Conservation (phyloP, 495 filamentous ascomycete genomes). For the Niebla homalea region DNA sequence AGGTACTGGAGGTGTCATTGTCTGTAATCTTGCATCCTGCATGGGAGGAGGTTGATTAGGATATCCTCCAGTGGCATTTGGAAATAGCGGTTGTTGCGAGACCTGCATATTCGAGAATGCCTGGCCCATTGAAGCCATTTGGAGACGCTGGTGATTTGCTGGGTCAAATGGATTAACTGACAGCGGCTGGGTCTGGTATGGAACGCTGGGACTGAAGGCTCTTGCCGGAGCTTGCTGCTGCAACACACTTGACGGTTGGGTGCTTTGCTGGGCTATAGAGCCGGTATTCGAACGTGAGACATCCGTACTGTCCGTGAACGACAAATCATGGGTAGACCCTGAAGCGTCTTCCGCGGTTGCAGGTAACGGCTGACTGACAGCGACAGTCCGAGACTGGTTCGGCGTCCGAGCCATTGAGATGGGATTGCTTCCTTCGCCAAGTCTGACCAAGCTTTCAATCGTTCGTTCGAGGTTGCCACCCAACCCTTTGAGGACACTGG, state of each 20-base stretch:
- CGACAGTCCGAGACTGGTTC: slow-evolving; percentile 10
- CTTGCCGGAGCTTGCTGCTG: slow-evolving; percentile 2
- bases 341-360: background rate
- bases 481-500: slow-evolving; percentile 62
- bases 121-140: slow-evolving; percentile 44
- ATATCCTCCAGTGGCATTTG: slow-evolving; percentile 71
- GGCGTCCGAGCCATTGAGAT: slow-evolving; percentile 28
- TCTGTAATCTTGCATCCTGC: slow-evolving; percentile 35
- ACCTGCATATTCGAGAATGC: slow-evolving; percentile 65
- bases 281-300: background rate
- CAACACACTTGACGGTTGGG: background rate
- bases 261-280: slow-evolving; percentile 1
- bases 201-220: background rate
- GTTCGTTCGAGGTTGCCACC: slow-evolving; percentile 74
- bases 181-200: slow-evolving; percentile 22
- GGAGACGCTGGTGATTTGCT: slow-evolving; percentile 25
- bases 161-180: slow-evolving; percentile 58
- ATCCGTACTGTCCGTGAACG: slow-evolving; percentile 2
- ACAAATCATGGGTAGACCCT: slow-evolving; percentile 6
- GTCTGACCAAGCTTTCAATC: slow-evolving; percentile 65
- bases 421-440: slow-evolving; percentile 53
- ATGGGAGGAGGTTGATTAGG: slow-evolving; percentile 38
- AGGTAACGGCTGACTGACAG: slow-evolving; percentile 14
- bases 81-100: slow-evolving; percentile 60
- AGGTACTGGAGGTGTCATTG: slow-evolving; percentile 48